Evolutionary conservation across 768 basidiomycete genomes (phyloP), one percentile per base, ranked within the genome.

Genomic region (Suillus americanus): DNA sequence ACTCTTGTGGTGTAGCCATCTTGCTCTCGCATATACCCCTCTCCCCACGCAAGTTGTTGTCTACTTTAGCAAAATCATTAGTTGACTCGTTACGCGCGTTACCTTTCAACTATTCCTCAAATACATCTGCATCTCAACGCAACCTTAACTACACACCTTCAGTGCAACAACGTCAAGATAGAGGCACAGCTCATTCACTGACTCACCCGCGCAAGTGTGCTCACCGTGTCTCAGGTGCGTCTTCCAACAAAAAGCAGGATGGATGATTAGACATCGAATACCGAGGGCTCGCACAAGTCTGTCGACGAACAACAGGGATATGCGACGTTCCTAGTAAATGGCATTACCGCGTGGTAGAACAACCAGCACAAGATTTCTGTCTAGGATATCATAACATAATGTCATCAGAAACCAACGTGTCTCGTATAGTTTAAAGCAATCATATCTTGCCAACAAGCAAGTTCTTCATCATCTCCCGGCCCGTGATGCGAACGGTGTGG

Each of bases 391-490:
- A 59, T 18, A 38, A 16, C 25, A 57, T 53, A 14, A 5, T 33
- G 28, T 53, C 51, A 1, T 53, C 16, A 53, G 4, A 20, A 54
- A 54, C 30, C 20, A 54, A 33, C 18, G 18, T 41, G 23, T 59
- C 10, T 62, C 51, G 5, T 16, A 62, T 56, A 54, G 23, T 12
- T 62, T 23, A 62, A 6, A 35, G 75, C 53, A 97, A 35, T 76
- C 59, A 99, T 60, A 99, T 92, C 79, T 99, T 99, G 45, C 92
- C 94, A 62, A 90, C 80, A 14, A 95, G 77, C 35, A 97, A 73
- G 72, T 99, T 99, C 64, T 77, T 80, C 62, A 89, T 77, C 75
- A 92, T 97, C 80, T 97, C 95, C 65, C 94, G 82, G 5, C 77
- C 95, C 0, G 94, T 93, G 66, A 97, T 84, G 37, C 86, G 79